These are phyloP conservation scores for Starmera stellimalicola DNA, from an alignment of 1,139 yeast species.

Conservation along the genomic window DNA sequence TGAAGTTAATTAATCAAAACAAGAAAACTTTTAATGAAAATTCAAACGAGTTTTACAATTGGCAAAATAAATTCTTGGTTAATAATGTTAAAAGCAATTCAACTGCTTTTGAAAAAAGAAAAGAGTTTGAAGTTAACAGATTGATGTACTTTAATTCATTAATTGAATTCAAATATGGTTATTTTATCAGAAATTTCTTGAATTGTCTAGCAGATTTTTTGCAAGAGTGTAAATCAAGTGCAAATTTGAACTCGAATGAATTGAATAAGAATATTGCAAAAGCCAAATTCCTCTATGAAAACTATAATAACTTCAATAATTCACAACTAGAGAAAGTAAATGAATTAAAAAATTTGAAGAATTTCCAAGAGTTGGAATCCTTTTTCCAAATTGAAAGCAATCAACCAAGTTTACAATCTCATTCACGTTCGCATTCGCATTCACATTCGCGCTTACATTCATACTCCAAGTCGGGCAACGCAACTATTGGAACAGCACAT, in stretches of 20 bases:
- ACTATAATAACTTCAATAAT: constrained; percentile 7
- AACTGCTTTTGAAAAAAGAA: constrained; percentile 50
- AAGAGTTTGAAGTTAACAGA: constrained; percentile 57
- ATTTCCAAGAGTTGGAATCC: constrained; percentile 3
- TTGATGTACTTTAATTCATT: constrained; percentile 64
- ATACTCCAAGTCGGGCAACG: no score
- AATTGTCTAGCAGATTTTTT: constrained; percentile 7
- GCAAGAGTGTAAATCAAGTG: constrained; percentile 3
- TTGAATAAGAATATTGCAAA: constrained; percentile 1
- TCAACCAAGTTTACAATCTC: no score
- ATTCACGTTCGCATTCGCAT: no score
- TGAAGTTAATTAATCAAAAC: constrained; percentile 10
- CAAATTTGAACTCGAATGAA: neutral
- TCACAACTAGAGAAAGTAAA: constrained; percentile 4
- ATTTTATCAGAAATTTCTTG: constrained; percentile 10
- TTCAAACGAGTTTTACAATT: constrained; percentile 64
- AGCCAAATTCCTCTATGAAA: constrained; percentile 8
- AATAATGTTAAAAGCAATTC: constrained; percentile 26
- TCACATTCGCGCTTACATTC: constrained; percentile 1
- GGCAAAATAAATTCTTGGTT: constrained; percentile 54
- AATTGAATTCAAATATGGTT: constrained; percentile 30
- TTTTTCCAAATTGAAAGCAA: no score
- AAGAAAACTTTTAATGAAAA: constrained; percentile 26
- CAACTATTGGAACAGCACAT: no score
- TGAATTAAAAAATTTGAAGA: constrained; percentile 1